These are phyloP conservation scores for Firmiana major DNA, from an alignment of 345 rosid species.

Conservation along the genomic window DNA sequence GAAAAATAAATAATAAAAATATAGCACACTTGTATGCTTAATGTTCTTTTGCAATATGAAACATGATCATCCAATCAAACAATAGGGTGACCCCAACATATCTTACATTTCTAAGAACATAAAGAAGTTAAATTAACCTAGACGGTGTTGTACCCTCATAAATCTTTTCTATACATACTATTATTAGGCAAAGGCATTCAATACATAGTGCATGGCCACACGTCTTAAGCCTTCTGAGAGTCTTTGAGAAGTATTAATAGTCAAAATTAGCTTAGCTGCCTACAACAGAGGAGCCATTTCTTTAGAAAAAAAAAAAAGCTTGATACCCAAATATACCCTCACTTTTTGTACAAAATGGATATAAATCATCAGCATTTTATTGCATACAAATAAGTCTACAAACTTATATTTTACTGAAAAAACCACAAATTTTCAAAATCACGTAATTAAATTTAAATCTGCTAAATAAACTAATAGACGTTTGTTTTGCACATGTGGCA, in stretches of 20 bases:
- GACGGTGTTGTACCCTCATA: not conserved
- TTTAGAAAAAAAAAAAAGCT: not conserved
- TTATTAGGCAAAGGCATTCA: not conserved
- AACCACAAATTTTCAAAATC: no score
- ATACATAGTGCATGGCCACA: not conserved
- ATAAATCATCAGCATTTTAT: no score
- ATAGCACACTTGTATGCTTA: not conserved
- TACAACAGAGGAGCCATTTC: not conserved
- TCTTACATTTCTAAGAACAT: not conserved
- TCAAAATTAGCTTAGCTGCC: not conserved
- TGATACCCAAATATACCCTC: no score
- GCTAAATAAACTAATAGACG: no score
- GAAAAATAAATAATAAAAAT: not conserved
- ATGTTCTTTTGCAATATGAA: not conserved
- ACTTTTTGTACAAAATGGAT: no score
- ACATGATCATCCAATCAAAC: not conserved
- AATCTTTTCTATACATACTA: not conserved
- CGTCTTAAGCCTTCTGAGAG: not conserved
- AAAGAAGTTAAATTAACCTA: slow-evolving; percentile 6
- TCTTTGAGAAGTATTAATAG: not conserved
- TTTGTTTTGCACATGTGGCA: no score
- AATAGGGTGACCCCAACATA: not conserved
- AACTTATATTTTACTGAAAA: no score
- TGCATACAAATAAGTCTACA: no score
- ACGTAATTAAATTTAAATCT: no score